Evolutionary conservation across 441 rosid genomes (phyloP).

Genomic region (Iberis amara): DNA sequence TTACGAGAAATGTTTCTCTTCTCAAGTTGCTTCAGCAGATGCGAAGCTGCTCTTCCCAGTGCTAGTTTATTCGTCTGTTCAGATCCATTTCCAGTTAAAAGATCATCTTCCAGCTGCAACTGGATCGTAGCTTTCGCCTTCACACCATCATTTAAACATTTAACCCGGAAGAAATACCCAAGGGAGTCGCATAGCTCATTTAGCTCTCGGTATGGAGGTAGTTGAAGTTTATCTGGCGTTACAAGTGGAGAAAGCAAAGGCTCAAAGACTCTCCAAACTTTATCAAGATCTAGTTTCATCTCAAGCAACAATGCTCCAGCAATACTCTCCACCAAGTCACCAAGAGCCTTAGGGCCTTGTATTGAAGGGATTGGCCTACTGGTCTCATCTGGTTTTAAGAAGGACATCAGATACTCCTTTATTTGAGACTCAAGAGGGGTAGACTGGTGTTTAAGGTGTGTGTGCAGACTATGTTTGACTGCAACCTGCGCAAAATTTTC

Average conservation of each 20-base stretch:
- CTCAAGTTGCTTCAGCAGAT: constrained; percentile 72
- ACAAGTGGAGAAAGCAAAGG: constrained; percentile 80
- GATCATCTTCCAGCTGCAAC: constrained; percentile 59
- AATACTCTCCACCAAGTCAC: constrained; percentile 87
- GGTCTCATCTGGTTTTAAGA: constrained; percentile 36
- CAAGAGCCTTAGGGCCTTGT: constrained; percentile 93
- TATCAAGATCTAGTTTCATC: constrained; percentile 56
- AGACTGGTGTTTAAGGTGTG: constrained; percentile 59
- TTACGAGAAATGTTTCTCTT: constrained; percentile 48
- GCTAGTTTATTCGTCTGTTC: constrained; percentile 64
- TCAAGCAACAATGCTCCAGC: constrained; percentile 82
- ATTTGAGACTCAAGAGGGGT: constrained; percentile 48
- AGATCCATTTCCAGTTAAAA: constrained; percentile 57
- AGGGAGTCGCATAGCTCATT: constrained; percentile 72
- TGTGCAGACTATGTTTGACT: constrained; percentile 46
- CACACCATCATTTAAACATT: constrained; percentile 42
- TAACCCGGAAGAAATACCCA: constrained; percentile 56
- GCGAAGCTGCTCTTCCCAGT: constrained; percentile 74
- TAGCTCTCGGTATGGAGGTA: constrained; percentile 75
- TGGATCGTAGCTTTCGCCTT: constrained; percentile 51
- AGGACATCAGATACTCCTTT: constrained; percentile 50
- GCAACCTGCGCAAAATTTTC: constrained; percentile 82
- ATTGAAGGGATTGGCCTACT: constrained; percentile 33
- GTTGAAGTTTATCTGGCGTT: constrained; percentile 74
- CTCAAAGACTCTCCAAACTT: constrained; percentile 73